phyloP scores from a whole-genome alignment of 2,329 filamentous ascomycete species.

The Ambrosiella beaveri region DNA sequence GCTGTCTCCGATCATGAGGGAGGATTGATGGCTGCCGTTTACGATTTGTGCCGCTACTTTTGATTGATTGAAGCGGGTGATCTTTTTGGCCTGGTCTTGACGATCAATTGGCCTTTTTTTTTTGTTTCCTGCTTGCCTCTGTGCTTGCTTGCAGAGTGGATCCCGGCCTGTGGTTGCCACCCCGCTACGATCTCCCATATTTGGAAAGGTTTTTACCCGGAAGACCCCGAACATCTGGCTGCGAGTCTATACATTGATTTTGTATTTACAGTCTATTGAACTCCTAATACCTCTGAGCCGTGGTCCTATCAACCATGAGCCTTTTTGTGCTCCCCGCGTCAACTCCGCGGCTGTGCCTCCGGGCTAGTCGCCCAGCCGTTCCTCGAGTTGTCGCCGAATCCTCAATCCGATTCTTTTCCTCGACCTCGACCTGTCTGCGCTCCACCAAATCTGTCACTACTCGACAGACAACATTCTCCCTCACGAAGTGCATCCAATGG shows the following conservation, averaged over 20 bases:
- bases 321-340: slow-evolving; percentile 12
- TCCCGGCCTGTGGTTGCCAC: too few species aligned
- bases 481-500: slow-evolving; percentile 10
- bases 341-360: slow-evolving; percentile 8
- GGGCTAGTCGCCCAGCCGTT: slow-evolving; percentile 4
- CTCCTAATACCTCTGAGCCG: not conserved
- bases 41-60: not conserved
- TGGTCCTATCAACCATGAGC: slow-evolving; percentile 8
- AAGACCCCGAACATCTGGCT: too few species aligned
- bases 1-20: not conserved
- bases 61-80: too few species aligned
- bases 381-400: not conserved
- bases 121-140: too few species aligned
- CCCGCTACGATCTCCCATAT: too few species aligned
- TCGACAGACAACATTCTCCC: slow-evolving; percentile 4
- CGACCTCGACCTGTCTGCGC: not conserved
- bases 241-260: not conserved
- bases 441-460: not conserved
- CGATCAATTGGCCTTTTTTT: too few species aligned
- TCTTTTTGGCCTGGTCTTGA: too few species aligned
- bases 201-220: too few species aligned
- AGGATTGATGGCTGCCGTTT: not conserved
- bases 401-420: slow-evolving; percentile 7
- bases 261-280: not conserved
- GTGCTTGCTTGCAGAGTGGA: too few species aligned